Evolutionary conservation across 345 rosid species (phyloP).

Genomic region (Populus deltoides): DNA sequence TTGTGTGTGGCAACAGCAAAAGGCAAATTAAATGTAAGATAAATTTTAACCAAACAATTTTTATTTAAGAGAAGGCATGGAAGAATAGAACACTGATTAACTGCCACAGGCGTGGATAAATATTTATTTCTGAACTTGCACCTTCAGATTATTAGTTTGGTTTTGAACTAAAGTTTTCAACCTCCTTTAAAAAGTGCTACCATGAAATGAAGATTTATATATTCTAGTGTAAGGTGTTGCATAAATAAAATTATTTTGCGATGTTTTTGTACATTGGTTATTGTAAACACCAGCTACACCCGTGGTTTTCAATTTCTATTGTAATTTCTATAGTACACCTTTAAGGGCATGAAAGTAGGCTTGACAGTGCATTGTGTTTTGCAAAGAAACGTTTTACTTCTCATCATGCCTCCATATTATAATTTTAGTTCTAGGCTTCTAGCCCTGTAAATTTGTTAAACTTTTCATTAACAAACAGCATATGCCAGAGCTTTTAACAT

Average conservation of each 20-base stretch:
- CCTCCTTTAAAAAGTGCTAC: background rate
- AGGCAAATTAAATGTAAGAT: background rate
- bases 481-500: background rate
- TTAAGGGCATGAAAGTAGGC: background rate
- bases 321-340: background rate
- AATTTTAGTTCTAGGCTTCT: background rate
- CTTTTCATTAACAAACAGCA: background rate
- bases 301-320: background rate
- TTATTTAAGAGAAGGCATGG: background rate
- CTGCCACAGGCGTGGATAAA: background rate
- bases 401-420: background rate
- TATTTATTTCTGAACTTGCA: background rate
- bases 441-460: background rate
- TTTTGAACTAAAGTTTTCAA: background rate
- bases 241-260: background rate
- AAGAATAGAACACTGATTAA: background rate
- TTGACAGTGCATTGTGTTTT: background rate
- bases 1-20: conserved; percentile 7
- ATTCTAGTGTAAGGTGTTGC: background rate
- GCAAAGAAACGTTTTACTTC: background rate
- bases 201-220: background rate
- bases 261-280: background rate
- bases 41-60: background rate
- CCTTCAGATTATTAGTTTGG: background rate
- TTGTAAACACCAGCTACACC: background rate